Evolutionary conservation across 2,329 filamentous ascomycete genomes (phyloP).

Genomic region (Ceratocystis smalleyi): DNA sequence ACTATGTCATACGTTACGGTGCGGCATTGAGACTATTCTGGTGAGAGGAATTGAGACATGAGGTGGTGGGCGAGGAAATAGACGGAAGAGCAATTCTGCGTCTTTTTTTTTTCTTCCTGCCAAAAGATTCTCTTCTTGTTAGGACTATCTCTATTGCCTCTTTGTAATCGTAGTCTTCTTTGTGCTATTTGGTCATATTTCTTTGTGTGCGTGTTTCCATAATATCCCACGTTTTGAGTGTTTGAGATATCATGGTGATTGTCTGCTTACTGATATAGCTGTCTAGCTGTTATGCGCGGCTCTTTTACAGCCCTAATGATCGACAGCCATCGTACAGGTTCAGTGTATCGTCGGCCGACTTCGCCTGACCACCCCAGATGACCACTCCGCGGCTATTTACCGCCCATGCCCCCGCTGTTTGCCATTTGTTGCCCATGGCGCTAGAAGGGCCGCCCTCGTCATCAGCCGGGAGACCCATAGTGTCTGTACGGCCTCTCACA

Average conservation of each 20-base stretch:
- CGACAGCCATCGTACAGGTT: slow-evolving; percentile 35
- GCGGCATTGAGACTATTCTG: background rate
- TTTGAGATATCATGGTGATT: background rate
- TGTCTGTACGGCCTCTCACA: slow-evolving; percentile 5
- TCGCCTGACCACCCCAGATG: slow-evolving; percentile 35
- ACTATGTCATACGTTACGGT: no score
- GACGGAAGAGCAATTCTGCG: background rate
- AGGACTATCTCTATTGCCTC: background rate
- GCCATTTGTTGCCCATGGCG: slow-evolving; percentile 41
- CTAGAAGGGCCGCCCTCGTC: slow-evolving; percentile 26
- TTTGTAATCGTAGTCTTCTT: background rate
- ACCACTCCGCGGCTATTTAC: slow-evolving; percentile 35
- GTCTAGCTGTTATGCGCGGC: background rate
- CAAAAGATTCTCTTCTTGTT: background rate
- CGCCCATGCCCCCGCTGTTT: slow-evolving; percentile 37
- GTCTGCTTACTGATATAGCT: background rate
- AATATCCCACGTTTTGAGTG: background rate
- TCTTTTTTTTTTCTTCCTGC: background rate
- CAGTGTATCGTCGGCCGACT: slow-evolving; percentile 35
- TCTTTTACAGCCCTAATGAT: slow-evolving; percentile 23
- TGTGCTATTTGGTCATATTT: background rate
- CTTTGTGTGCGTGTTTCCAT: background rate
- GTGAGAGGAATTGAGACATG: background rate
- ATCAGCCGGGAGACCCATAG: slow-evolving; percentile 19
- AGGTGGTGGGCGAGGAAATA: background rate